Conservation (phyloP, 139 green algal species). For the Haematococcus lacustris region DNA sequence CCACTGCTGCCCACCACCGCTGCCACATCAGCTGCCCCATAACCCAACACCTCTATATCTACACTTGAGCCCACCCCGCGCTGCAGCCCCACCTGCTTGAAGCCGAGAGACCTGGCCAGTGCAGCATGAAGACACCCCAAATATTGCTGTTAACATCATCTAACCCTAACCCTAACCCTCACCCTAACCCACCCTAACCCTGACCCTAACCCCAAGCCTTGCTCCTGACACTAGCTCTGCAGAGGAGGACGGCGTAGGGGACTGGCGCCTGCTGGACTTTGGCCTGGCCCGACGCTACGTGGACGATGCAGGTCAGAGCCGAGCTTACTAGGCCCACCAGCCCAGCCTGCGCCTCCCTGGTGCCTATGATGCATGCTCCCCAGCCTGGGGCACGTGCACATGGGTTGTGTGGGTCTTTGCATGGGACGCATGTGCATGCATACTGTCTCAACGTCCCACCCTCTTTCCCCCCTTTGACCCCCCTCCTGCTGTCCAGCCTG, state of each 20-base stretch:
- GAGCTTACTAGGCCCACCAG: too few relatives aligned
- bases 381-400: too few relatives aligned
- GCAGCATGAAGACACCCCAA: neutral
- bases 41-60: neutral
- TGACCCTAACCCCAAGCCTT: neutral
- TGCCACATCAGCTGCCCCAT: too few relatives aligned
- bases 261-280: conserved; percentile 71
- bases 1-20: too few relatives aligned
- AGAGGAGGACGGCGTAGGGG: neutral
- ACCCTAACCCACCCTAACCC: neutral
- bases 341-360: too few relatives aligned
- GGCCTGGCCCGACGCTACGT: conserved; percentile 56
- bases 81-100: neutral
- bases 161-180: neutral
- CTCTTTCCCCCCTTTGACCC: too few relatives aligned
- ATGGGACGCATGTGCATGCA: too few relatives aligned
- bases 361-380: too few relatives aligned
- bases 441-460: too few relatives aligned
- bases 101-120: neutral
- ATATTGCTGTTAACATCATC: neutral
- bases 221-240: neutral
- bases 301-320: conserved; percentile 40
- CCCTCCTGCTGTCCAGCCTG: too few relatives aligned
- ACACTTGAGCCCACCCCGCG: neutral
- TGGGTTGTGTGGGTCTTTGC: too few relatives aligned